phyloP scores from a whole-genome alignment of 768 basidiomycete species.

The Xerocomellus dryophilus region DNA sequence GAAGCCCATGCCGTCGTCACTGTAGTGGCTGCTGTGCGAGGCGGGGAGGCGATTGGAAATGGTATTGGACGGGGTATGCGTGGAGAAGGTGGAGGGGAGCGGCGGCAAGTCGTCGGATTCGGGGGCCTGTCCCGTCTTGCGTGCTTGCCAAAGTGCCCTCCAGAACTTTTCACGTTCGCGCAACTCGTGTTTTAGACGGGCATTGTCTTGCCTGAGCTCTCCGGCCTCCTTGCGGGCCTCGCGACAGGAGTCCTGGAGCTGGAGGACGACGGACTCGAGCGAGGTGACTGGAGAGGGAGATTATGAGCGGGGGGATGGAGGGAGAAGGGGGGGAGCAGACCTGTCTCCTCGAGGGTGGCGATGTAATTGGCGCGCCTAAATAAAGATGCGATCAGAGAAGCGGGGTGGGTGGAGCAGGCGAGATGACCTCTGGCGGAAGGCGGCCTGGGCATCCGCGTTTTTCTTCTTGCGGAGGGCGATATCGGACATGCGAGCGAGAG shows the following conservation, averaged over 20 bases:
- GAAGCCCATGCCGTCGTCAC: conserved; percentile 47
- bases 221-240: conserved; percentile 58
- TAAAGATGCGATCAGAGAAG: conserved; percentile 23
- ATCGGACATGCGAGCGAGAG: conserved; percentile 51
- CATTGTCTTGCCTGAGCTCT: conserved; percentile 66
- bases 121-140: conserved; percentile 52
- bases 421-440: conserved; percentile 62
- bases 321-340: conserved; percentile 27
- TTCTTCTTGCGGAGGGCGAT: conserved; percentile 80
- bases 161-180: conserved; percentile 74
- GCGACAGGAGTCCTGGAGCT: conserved; percentile 78
- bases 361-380: conserved; percentile 75
- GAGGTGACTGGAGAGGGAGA: conserved; percentile 57
- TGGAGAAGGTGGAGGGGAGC: conserved; percentile 43
- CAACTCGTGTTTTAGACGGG: conserved; percentile 58
- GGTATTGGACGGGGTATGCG: conserved; percentile 32
- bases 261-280: conserved; percentile 79
- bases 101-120: conserved; percentile 53
- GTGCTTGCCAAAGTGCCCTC: conserved; percentile 64
- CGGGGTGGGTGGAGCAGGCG: neutral
- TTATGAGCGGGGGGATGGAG: conserved; percentile 12
- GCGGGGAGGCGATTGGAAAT: conserved; percentile 39
- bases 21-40: conserved; percentile 35
- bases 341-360: conserved; percentile 82
- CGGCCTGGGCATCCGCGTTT: conserved; percentile 87